These are phyloP conservation scores for Dryas octopetala DNA, from an alignment of 306 rosid species.

Conservation along the genomic window DNA sequence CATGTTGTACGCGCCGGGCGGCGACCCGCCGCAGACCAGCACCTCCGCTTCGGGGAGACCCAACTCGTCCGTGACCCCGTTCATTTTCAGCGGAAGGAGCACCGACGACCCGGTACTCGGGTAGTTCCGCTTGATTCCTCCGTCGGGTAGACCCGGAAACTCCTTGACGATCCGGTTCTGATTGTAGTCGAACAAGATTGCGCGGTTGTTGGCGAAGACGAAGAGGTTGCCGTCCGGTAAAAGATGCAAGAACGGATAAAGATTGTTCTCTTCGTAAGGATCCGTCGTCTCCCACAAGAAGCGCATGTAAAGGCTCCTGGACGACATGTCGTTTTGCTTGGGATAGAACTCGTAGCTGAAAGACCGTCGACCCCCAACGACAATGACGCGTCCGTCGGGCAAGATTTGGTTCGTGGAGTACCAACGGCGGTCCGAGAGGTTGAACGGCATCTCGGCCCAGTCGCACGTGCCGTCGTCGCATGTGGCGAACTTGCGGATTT, in stretches of 20 bases:
- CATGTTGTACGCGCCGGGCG: conserved; percentile 41
- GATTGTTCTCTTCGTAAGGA: conserved; percentile 65
- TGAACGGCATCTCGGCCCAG: conserved; percentile 42
- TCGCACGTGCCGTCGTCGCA: conserved; percentile 45
- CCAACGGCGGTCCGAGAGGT: conserved; percentile 48
- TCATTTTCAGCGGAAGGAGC: conserved; percentile 48
- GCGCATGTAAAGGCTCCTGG: conserved; percentile 13
- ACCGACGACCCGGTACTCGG: conserved; percentile 87
- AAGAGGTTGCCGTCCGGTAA: conserved; percentile 70
- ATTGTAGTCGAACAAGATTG: conserved; percentile 47
- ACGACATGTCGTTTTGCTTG: conserved; percentile 17
- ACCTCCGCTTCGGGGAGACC: conserved; percentile 48
- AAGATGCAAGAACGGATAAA: conserved; percentile 81
- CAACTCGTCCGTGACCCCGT: background rate
- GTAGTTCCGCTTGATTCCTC: conserved; percentile 47
- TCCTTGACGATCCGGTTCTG: conserved; percentile 32
- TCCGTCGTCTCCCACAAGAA: conserved; percentile 63
- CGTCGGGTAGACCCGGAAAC: conserved; percentile 53
- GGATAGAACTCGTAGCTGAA: conserved; percentile 72
- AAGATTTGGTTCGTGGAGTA: conserved; percentile 67
- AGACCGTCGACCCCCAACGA: conserved; percentile 54
- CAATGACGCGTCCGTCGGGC: conserved; percentile 52
- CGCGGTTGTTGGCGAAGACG: conserved; percentile 63
- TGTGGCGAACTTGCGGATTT: conserved; percentile 47
- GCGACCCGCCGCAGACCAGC: conserved; percentile 76